Conservation (phyloP, 805 yeast species). For the Priceomyces haplophilus region DNA sequence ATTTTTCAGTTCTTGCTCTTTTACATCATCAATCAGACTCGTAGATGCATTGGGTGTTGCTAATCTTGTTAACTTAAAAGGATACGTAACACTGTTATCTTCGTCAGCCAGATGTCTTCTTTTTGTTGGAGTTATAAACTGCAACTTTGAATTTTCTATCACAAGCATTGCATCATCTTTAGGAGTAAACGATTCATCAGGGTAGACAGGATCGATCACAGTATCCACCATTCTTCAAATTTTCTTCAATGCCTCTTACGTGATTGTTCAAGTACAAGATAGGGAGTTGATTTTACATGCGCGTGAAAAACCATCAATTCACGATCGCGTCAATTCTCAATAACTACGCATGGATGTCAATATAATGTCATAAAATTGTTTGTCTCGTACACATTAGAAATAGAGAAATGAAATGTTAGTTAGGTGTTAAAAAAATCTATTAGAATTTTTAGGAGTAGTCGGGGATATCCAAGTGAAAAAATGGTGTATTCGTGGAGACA, state of each 20-base stretch:
- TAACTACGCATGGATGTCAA: no score
- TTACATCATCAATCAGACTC: not conserved
- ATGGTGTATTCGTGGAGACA: constrained; percentile 64
- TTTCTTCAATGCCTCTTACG: not conserved
- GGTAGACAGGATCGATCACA: not conserved
- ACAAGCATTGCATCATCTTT: not conserved
- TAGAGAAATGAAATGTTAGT: not conserved
- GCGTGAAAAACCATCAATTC: not conserved
- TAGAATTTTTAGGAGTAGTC: constrained; percentile 27
- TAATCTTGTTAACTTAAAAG: not conserved
- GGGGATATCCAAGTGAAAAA: constrained; percentile 78
- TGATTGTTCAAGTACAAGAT: not conserved
- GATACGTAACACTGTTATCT: not conserved
- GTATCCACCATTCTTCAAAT: not conserved
- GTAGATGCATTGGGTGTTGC: constrained; percentile 1
- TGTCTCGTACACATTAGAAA: no score
- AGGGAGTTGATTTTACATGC: not conserved
- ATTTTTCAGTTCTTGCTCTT: not conserved
- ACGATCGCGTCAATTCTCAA: not conserved
- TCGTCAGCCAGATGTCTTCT: not conserved
- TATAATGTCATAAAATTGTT: no score
- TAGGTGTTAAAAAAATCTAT: not conserved
- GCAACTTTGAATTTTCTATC: not conserved
- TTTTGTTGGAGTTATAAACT: not conserved
- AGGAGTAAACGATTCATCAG: not conserved